These are phyloP conservation scores for Lipomyces yamanashiensis DNA, from an alignment of 805 yeast species.

Conservation along the genomic window DNA sequence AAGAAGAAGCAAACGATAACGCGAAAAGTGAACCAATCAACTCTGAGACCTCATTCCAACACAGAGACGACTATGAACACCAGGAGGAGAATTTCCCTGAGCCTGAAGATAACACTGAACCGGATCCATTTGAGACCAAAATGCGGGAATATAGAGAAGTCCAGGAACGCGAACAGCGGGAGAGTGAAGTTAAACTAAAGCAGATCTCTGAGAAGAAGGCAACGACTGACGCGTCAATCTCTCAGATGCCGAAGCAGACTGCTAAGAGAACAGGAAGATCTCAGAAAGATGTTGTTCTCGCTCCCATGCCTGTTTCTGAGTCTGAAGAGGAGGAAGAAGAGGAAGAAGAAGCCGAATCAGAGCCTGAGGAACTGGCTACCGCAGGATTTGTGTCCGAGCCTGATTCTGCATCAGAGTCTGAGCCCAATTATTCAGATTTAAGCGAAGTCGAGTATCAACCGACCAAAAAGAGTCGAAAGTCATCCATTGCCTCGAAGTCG, in stretches of 20 bases:
- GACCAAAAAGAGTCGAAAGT: slow-evolving; percentile 6
- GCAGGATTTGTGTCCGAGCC: slow-evolving; percentile 11
- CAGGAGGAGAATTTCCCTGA: background rate
- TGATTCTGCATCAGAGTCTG: slow-evolving; percentile 12
- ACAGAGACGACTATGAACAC: slow-evolving; percentile 1
- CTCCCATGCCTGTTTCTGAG: slow-evolving; percentile 17
- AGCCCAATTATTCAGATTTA: background rate
- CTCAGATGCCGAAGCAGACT: background rate
- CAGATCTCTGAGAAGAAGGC: slow-evolving; percentile 4
- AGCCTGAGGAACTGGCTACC: slow-evolving; percentile 16
- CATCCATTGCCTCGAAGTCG: background rate
- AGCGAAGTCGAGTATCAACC: slow-evolving; percentile 15
- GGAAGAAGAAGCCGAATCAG: slow-evolving; percentile 10
- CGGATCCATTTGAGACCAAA: slow-evolving; percentile 25
- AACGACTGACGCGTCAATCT: background rate
- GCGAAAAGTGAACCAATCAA: background rate
- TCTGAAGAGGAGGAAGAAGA: slow-evolving; percentile 17
- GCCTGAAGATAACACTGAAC: slow-evolving; percentile 4
- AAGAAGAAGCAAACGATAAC: slow-evolving; percentile 14
- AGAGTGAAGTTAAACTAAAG: slow-evolving; percentile 19
- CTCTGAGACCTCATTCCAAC: slow-evolving; percentile 16
- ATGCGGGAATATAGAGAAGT: slow-evolving; percentile 23
- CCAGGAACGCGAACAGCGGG: slow-evolving; percentile 30
- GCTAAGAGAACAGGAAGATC: slow-evolving; percentile 1
- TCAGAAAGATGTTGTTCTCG: background rate